Percentiles rank a stretch among this genome's conserved stretches.
Conservation (phyloP, 495 filamentous ascomycete species). For the Tuber umbilicatum region DNA sequence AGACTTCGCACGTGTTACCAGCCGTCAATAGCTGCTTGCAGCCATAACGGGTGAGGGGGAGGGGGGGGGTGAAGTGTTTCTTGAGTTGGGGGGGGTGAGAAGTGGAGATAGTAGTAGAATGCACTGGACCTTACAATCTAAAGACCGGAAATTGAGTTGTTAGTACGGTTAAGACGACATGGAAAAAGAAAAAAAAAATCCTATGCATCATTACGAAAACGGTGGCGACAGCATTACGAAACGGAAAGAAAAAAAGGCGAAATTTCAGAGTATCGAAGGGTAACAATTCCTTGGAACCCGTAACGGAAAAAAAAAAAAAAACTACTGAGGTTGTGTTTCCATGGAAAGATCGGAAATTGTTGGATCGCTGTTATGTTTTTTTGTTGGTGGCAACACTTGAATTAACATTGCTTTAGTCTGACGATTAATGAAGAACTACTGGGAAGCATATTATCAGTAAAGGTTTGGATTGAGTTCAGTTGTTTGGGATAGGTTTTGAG, state of each 20-base stretch:
- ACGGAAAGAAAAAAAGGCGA: not conserved
- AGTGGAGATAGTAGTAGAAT: no score
- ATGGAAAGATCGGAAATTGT: no score
- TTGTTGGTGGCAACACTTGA: no score
- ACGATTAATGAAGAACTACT: no score
- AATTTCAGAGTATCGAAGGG: not conserved
- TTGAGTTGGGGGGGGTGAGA: not conserved
- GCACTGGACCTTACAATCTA: no score
- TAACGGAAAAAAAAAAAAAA: no score
- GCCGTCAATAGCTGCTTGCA: not conserved
- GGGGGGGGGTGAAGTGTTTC: not conserved
- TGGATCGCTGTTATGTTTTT: no score
- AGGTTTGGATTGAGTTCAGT: no score
- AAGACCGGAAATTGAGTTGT: not conserved
- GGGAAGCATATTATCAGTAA: no score
- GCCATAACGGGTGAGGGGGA: not conserved
- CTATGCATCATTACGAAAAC: not conserved
- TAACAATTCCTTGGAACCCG: not conserved
- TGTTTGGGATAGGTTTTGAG: not conserved
- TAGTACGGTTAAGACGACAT: not conserved
- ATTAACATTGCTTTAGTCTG: no score
- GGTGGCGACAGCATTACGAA: not conserved
- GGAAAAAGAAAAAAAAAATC: not conserved
- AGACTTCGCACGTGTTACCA: conserved; percentile 24
- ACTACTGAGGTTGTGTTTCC: no score